A percentile compares a stretch with the other conserved stretches of the same genome.
Evolutionary conservation across 2,329 filamentous ascomycete species (phyloP).

Genomic region (Calonectria ilicicola): DNA sequence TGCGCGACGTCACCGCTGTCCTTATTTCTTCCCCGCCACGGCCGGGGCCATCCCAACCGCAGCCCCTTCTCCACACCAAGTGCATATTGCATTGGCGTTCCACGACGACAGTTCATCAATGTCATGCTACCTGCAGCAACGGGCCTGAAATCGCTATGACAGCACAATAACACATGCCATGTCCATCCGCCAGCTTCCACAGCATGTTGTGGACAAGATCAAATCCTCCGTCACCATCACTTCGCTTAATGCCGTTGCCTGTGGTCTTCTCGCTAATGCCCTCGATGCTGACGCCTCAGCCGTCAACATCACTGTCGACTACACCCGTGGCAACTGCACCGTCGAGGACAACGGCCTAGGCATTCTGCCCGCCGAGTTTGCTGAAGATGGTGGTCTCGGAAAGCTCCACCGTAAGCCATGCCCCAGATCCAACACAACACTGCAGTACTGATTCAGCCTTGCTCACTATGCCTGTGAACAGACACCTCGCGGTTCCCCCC

Average conservation of each 20-base stretch:
- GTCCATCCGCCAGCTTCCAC: conserved; percentile 77
- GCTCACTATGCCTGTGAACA: conserved; percentile 49
- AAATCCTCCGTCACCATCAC: conserved; percentile 86
- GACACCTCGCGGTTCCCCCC: conserved; percentile 81
- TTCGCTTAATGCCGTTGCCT: conserved; percentile 76
- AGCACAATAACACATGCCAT: conserved; percentile 50
- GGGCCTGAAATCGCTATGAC: neutral
- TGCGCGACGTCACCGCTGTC: conserved; percentile 18
- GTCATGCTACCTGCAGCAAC: neutral
- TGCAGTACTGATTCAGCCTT: neutral
- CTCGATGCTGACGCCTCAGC: conserved; percentile 82
- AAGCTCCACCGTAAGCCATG: conserved; percentile 75
- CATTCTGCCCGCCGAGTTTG: conserved; percentile 80
- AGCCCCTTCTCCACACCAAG: neutral
- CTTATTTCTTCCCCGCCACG: neutral
- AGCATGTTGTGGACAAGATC: conserved; percentile 80
- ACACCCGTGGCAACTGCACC: conserved; percentile 78
- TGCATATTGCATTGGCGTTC: neutral
- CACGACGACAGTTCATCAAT: neutral
- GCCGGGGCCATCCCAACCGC: neutral
- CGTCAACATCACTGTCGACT: conserved; percentile 80
- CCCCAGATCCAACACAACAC: neutral
- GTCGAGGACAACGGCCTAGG: conserved; percentile 89
- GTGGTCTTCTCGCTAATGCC: conserved; percentile 83
- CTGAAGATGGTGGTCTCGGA: conserved; percentile 75